Evolutionary conservation across 805 yeast species (phyloP).

Genomic region (Cyberlindnera mycetangii): DNA sequence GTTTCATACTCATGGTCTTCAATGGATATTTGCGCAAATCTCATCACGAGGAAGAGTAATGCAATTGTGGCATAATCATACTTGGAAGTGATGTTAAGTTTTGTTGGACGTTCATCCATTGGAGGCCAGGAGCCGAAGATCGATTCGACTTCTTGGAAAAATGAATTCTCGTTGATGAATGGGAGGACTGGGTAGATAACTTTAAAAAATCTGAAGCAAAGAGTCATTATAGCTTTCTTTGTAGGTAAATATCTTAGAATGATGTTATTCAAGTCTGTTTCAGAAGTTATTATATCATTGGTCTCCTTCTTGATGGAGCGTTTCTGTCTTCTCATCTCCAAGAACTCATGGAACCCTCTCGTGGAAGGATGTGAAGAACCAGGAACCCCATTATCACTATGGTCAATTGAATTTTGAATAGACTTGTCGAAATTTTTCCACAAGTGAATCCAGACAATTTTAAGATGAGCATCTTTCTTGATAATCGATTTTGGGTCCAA

Average conservation of each 20-base stretch:
- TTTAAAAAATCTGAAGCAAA: conserved; percentile 26
- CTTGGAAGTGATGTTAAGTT: conserved; percentile 14
- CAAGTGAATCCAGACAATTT: conserved; percentile 33
- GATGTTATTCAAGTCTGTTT: conserved; percentile 8
- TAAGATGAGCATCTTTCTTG: conserved; percentile 42
- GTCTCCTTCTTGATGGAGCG: conserved; percentile 6
- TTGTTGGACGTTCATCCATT: conserved; percentile 4
- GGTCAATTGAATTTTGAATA: conserved; percentile 2
- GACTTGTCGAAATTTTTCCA: conserved; percentile 19
- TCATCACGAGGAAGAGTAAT: conserved; percentile 20
- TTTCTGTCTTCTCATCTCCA: conserved; percentile 20
- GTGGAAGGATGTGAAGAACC: not conserved
- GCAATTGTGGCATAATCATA: conserved; percentile 26
- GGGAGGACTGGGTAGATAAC: conserved; percentile 27
- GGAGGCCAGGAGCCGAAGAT: conserved; percentile 12
- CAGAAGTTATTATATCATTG: not conserved
- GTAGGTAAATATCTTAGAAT: conserved; percentile 21
- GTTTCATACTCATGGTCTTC: conserved; percentile 15
- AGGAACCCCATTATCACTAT: not conserved
- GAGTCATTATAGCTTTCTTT: conserved; percentile 13
- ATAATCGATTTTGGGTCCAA: conserved; percentile 47
- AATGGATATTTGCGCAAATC: conserved; percentile 23
- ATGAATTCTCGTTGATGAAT: conserved; percentile 23
- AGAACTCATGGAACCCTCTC: conserved; percentile 5
- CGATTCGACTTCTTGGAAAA: conserved; percentile 19